Percentiles rank a stretch among this genome's conserved stretches.
These are phyloP conservation scores for Coriaria nepalensis DNA, from an alignment of 306 rosid genomes.

Conservation along the genomic window DNA sequence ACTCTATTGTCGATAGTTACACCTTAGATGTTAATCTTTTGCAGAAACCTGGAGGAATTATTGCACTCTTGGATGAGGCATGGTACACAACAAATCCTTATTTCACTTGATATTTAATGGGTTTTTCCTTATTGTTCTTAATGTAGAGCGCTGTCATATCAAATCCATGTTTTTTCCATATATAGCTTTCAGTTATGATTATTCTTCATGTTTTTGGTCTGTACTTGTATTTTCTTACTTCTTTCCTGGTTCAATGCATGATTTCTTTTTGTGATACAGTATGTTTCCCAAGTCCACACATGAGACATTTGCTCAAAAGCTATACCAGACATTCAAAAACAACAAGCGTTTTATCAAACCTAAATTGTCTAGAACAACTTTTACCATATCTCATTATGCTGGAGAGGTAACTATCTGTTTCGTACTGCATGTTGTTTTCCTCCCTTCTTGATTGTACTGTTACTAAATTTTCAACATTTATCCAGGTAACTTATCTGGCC, in stretches of 20 bases:
- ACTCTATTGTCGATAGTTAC: constrained; percentile 12
- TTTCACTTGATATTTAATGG: constrained; percentile 5
- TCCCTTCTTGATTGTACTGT: constrained; percentile 13
- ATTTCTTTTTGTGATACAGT: constrained; percentile 36
- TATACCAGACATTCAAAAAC: constrained; percentile 92
- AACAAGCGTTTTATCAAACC: constrained; percentile 97
- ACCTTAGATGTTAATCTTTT: constrained; percentile 15
- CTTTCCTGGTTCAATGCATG: constrained; percentile 25
- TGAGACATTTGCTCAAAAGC: constrained; percentile 95
- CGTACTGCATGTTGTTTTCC: constrained; percentile 14
- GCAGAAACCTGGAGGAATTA: constrained; percentile 99
- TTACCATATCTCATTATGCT: constrained; percentile 86
- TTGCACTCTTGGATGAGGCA: constrained; percentile 97
- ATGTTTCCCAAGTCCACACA: constrained; percentile 99
- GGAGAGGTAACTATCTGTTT: constrained; percentile 71
- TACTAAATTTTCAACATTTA: constrained; percentile 14
- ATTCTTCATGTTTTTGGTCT: background rate
- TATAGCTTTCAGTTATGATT: background rate
- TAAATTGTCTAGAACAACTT: constrained; percentile 95
- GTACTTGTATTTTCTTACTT: constrained; percentile 14
- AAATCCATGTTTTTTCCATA: background rate
- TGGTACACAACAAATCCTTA: constrained; percentile 50
- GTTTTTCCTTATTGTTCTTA: background rate
- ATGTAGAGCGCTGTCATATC: background rate
- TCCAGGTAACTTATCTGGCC: constrained; percentile 81